Evolutionary conservation across 192 early-diverging fungal species (phyloP).

Genomic region (Jimgerdemannia flammicorona): DNA sequence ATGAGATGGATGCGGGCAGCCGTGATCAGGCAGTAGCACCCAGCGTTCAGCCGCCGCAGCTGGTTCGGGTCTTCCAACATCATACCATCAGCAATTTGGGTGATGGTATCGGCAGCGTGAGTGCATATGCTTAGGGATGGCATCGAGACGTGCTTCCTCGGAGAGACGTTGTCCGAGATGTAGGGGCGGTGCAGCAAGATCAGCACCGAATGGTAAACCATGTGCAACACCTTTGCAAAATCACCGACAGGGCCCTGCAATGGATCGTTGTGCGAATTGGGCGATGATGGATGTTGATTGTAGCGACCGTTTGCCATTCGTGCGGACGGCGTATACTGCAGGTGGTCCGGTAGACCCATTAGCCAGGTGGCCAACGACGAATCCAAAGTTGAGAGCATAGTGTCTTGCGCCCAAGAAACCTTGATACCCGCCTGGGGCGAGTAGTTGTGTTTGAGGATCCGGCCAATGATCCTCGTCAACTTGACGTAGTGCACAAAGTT

Average conservation of each 20-base stretch:
- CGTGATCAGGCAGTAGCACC: conserved; percentile 41
- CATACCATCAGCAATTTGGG: conserved; percentile 34
- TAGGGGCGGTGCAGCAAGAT: conserved; percentile 48
- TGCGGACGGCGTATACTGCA: not conserved
- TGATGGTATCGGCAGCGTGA: conserved; percentile 42
- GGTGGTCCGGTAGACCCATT: conserved; percentile 10
- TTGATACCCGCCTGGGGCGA: conserved; percentile 10
- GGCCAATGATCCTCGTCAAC: conserved; percentile 37
- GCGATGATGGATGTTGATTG: not conserved
- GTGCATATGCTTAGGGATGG: conserved; percentile 33
- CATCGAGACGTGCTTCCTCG: conserved; percentile 19
- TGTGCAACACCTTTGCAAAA: conserved; percentile 17
- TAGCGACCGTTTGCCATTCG: not conserved
- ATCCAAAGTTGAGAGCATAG: conserved; percentile 17
- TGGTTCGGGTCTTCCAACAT: conserved; percentile 33
- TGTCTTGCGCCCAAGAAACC: conserved; percentile 11
- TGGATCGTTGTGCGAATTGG: not conserved
- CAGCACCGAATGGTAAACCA: conserved; percentile 38
- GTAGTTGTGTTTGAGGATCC: conserved; percentile 42
- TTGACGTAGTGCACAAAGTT: conserved; percentile 40
- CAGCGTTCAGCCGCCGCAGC: conserved; percentile 38
- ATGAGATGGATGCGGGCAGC: conserved; percentile 39
- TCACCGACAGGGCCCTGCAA: not conserved
- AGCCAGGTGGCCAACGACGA: conserved; percentile 16
- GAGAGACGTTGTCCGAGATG: conserved; percentile 28